Conservation (phyloP, 1,139 yeast genomes). For the Kodamaea suecica region DNA sequence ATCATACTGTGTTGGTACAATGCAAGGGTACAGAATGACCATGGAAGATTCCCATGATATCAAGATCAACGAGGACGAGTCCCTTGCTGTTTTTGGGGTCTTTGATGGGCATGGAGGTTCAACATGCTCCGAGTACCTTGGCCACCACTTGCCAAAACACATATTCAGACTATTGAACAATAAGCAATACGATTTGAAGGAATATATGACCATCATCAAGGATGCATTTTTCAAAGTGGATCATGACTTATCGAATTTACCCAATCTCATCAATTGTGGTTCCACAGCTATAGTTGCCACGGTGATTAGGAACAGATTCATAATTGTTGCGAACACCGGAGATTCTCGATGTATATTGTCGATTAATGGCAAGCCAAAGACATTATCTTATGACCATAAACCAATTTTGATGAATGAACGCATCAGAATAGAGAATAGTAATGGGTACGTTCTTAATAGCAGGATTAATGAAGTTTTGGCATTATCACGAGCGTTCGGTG, state of each 20-base stretch:
- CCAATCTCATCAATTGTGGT: slow-evolving; percentile 52
- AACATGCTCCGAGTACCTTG: slow-evolving; percentile 54
- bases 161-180: slow-evolving; percentile 30
- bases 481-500: slow-evolving; percentile 74
- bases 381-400: slow-evolving; percentile 71
- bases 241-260: slow-evolving; percentile 44
- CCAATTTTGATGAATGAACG: slow-evolving; percentile 76
- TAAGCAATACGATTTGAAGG: slow-evolving; percentile 9
- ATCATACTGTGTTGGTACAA: slow-evolving; percentile 65
- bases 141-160: slow-evolving; percentile 39
- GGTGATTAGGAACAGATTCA: slow-evolving; percentile 46
- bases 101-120: slow-evolving; percentile 84
- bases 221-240: slow-evolving; percentile 60
- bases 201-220: slow-evolving; percentile 37
- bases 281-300: slow-evolving; percentile 63
- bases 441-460: slow-evolving; percentile 66
- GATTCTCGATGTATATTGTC: slow-evolving; percentile 70
- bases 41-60: slow-evolving; percentile 77
- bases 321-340: slow-evolving; percentile 67
- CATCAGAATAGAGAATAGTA: slow-evolving; percentile 67
- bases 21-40: slow-evolving; percentile 74
- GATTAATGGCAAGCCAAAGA: slow-evolving; percentile 51
- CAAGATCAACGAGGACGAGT: slow-evolving; percentile 39
- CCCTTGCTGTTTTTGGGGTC: slow-evolving; percentile 62
- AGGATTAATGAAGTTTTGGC: slow-evolving; percentile 75